Conservation (phyloP, 1,139 yeast species). For the Magnusiomyces clavatus region DNA sequence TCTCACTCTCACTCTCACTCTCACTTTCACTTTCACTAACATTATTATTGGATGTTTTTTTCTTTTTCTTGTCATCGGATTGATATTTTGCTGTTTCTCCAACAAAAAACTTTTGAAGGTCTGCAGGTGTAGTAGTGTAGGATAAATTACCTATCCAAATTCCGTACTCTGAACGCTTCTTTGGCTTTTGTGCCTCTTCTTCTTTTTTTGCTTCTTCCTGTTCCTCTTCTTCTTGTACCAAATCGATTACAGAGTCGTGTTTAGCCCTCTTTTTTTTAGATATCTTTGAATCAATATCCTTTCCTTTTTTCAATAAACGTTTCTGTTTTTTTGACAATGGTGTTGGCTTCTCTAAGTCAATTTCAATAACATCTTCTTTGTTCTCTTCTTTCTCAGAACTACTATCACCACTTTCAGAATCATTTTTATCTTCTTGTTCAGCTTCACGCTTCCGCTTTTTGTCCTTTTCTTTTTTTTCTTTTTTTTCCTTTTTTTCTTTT, state of each 20-base stretch:
- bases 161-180: slow-evolving; percentile 50
- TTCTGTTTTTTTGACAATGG: slow-evolving; percentile 91
- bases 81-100: slow-evolving; percentile 40
- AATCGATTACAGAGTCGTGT: slow-evolving; percentile 16
- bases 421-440: slow-evolving; percentile 6
- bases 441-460: slow-evolving; percentile 7
- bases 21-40: background rate
- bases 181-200: slow-evolving; percentile 13
- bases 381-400: slow-evolving; percentile 7
- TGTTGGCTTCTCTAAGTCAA: slow-evolving; percentile 65
- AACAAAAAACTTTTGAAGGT: slow-evolving; percentile 55
- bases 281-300: slow-evolving; percentile 17
- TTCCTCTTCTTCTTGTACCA: slow-evolving; percentile 6
- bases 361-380: slow-evolving; percentile 52
- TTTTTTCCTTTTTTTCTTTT: slow-evolving; percentile 6
- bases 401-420: slow-evolving; percentile 1
- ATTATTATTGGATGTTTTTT: background rate
- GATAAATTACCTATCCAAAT: slow-evolving; percentile 95
- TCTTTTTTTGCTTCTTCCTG: slow-evolving; percentile 17
- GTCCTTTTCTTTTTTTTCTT: slow-evolving; percentile 2
- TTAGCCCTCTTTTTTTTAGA: slow-evolving; percentile 17
- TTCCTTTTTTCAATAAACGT: slow-evolving; percentile 66
- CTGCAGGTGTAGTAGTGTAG: slow-evolving; percentile 76
- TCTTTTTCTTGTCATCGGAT: background rate
- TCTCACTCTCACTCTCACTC: background rate